phyloP scores from a whole-genome alignment of 148 eudicot genomes.

The Rhododendron henanense region DNA sequence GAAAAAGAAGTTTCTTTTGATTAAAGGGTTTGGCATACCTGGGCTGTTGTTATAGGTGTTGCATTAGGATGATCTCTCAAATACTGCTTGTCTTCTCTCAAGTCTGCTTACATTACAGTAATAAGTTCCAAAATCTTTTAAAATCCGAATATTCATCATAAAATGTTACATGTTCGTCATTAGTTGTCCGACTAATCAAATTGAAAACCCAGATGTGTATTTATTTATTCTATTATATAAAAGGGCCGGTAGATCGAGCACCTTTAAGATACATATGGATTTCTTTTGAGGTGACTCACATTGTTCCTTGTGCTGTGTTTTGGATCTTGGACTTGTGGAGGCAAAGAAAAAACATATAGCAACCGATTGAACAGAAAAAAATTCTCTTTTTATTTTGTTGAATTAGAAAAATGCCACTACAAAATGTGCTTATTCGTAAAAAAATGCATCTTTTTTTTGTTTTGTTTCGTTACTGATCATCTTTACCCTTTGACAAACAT shows the following conservation, averaged over 20 bases:
- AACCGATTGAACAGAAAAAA: too few species aligned
- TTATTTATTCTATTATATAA: too few species aligned
- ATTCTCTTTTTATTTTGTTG: too few species aligned
- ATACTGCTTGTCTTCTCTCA: conserved; percentile 53
- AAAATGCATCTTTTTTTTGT: too few species aligned
- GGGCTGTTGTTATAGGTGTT: conserved; percentile 45
- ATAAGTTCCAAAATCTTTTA: not conserved
- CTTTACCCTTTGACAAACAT: not conserved
- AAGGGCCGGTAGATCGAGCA: too few species aligned
- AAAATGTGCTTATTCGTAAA: too few species aligned
- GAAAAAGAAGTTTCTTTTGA: not conserved
- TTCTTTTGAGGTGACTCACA: too few species aligned
- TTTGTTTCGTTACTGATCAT: not conserved
- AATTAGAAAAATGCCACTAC: too few species aligned
- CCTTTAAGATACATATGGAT: too few species aligned
- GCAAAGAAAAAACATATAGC: too few species aligned
- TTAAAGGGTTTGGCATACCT: conserved; percentile 26
- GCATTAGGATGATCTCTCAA: conserved; percentile 53
- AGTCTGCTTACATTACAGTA: conserved; percentile 26
- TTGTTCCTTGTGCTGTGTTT: not conserved
- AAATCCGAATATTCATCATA: not conserved
- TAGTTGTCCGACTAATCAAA: too few species aligned
- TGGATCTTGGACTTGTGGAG: too few species aligned
- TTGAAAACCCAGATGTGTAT: not conserved
- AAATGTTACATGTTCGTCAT: not conserved